Evolutionary conservation across 1,139 yeast genomes (phyloP).

Genomic region (Hyphopichia khmerensis): DNA sequence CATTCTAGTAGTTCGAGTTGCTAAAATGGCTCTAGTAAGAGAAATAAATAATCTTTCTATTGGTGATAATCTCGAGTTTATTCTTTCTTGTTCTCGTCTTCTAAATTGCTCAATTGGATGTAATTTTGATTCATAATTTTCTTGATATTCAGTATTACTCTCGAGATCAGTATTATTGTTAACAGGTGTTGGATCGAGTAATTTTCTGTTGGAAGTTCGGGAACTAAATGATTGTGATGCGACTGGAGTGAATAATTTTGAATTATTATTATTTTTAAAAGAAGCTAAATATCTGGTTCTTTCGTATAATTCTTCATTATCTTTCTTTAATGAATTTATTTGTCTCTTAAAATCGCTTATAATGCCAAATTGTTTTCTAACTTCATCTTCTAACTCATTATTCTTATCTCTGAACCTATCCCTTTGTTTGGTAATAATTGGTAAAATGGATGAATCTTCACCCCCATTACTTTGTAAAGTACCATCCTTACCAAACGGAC

Average conservation of each 20-base stretch:
- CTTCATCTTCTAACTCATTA: conserved; percentile 79
- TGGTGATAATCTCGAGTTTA: conserved; percentile 70
- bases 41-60: conserved; percentile 76
- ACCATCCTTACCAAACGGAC: conserved; percentile 26
- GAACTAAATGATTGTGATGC: conserved; percentile 14
- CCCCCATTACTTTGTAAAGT: conserved; percentile 26
- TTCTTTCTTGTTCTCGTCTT: conserved; percentile 73
- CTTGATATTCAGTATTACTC: conserved; percentile 49
- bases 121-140: conserved; percentile 71
- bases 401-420: conserved; percentile 84
- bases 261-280: conserved; percentile 23
- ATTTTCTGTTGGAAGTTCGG: conserved; percentile 16
- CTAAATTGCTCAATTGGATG: conserved; percentile 87
- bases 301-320: conserved; percentile 79
- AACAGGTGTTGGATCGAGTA: conserved; percentile 30
- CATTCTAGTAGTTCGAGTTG: conserved; percentile 71
- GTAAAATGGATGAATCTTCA: conserved; percentile 60
- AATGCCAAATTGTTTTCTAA: conserved; percentile 55
- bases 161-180: conserved; percentile 50
- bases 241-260: conserved; percentile 8
- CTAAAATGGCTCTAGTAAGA: conserved; percentile 70
- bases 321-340: conserved; percentile 61
- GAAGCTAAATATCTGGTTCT: conserved; percentile 74
- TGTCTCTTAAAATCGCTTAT: conserved; percentile 66
- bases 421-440: conserved; percentile 90